A percentile compares a stretch with the other conserved stretches of the same genome.
These are phyloP conservation scores for Lepidopterella palustris DNA, from an alignment of 495 filamentous ascomycete species.

Conservation along the genomic window DNA sequence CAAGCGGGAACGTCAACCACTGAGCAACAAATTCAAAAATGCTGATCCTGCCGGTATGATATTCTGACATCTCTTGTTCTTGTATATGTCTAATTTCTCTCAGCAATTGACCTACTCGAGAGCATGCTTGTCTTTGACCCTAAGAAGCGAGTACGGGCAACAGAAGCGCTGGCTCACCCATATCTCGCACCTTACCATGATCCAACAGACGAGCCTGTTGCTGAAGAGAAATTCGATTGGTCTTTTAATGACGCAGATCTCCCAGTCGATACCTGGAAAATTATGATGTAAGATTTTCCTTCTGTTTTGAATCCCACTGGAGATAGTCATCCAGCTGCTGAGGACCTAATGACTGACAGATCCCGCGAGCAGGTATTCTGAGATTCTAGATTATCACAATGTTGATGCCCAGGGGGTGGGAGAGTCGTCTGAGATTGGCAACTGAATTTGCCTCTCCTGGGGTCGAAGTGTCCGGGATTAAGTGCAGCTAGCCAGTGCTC, in stretches of 20 bases:
- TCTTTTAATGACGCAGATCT: constrained; percentile 99
- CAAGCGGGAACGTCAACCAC: constrained; percentile 85
- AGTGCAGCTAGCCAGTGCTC: not conserved
- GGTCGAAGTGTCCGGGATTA: not conserved
- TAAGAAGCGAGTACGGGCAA: constrained; percentile 78
- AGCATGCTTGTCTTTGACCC: constrained; percentile 97
- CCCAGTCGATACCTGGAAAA: constrained; percentile 99
- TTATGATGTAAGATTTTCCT: constrained; percentile 88
- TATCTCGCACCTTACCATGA: constrained; percentile 97
- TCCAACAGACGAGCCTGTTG: constrained; percentile 88
- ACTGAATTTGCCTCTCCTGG: constrained; percentile 3
- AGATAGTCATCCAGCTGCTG: constrained; percentile 18
- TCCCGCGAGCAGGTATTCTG: constrained; percentile 72
- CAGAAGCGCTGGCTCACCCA: constrained; percentile 78
- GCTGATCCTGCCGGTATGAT: constrained; percentile 83
- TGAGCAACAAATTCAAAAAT: constrained; percentile 91
- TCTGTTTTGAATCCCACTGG: not conserved
- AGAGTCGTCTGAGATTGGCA: constrained; percentile 24
- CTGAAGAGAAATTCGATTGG: constrained; percentile 99
- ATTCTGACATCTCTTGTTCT: not conserved
- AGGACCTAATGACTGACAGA: constrained; percentile 15
- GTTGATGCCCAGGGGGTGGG: constrained; percentile 49
- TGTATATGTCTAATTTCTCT: constrained; percentile 2
- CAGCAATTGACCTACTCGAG: constrained; percentile 90
- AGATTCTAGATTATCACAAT: constrained; percentile 98